Percentiles rank a stretch among this genome's conserved stretches.
Conservation (phyloP, 2,329 filamentous ascomycete species). For the Aspergillus clavatus region DNA sequence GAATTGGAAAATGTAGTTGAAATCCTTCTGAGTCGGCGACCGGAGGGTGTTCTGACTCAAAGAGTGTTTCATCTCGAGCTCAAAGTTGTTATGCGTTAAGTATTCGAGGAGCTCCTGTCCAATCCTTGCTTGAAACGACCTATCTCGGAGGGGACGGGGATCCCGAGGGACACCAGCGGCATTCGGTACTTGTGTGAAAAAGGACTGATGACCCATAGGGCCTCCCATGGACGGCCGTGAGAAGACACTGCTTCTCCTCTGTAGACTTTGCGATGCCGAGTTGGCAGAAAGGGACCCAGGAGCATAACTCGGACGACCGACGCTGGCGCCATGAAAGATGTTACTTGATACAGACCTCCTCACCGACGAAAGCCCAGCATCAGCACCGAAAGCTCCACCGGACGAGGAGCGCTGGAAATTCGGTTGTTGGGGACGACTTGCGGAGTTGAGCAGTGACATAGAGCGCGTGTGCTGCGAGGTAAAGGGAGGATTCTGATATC, state of each 20-base stretch:
- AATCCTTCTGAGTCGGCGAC: conserved; percentile 96
- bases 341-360: conserved; percentile 74
- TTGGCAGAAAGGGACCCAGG: conserved; percentile 52
- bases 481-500: conserved; percentile 59
- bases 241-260: conserved; percentile 77
- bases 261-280: conserved; percentile 51
- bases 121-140: conserved; percentile 73
- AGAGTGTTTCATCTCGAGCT: conserved; percentile 94
- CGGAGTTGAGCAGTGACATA: conserved; percentile 81
- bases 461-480: conserved; percentile 72
- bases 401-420: conserved; percentile 76
- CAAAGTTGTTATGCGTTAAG: conserved; percentile 87
- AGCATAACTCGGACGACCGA: conserved; percentile 68
- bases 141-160: conserved; percentile 78
- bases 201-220: conserved; percentile 76
- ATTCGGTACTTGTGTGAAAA: conserved; percentile 83
- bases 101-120: conserved; percentile 89
- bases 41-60: conserved; percentile 87
- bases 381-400: conserved; percentile 69
- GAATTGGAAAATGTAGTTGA: conserved; percentile 97
- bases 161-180: conserved; percentile 79
- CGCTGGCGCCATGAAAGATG: conserved; percentile 52
- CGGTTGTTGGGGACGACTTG: conserved; percentile 77
- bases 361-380: conserved; percentile 75
- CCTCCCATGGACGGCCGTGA: conserved; percentile 65